Base-by-base conservation (phyloP, 805 yeast species). In the Spathaspora arborariae region DNA sequence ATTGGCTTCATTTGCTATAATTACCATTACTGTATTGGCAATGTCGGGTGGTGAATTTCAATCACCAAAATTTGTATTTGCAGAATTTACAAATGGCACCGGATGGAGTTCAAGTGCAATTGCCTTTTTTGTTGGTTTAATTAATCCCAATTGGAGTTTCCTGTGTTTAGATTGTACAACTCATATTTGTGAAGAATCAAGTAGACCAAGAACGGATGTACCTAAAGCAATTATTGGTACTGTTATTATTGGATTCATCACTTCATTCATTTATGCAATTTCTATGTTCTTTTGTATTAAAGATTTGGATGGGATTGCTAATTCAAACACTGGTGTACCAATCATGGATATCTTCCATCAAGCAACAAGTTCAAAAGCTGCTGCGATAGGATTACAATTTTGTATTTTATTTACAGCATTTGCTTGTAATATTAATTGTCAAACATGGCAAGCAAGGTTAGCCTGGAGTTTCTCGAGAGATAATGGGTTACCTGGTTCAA, bases 401-500 rank as follows among this genome's bases (percentile, higher is more conserved):
- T 60, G 80, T 52, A 66, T 82, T 42, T 65, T 80, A 39, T 51
- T 75, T 10, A 76, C 85, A 7, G 84, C 84, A 15, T 56, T 76
- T 46, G 81, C 82, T 42, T 79, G 85, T 62, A 77, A 76, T 52
- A 75, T 81, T 55, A 75, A 84, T 6, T 76, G 81, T 15, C 82
- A 80, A 52, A 81, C 88, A 9, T 82, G 87, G 85, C 84, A 80
- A 57, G 80, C 85, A 20, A 71, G 89, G 54, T 68, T 81, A 42
- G 70, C 82, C 51, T 84, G 87, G 85, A 80, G 87, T 6, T 80
- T 83, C 55, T 73, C 87, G 3, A 72, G 87, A 63, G 88, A 83
- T 56, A 74, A 80, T 41, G 86, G 85, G 33, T 64, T 80, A 47
- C 81, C 82, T 34, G 79, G 74, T 33, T 79, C 84, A 6, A 67